Base-by-base conservation (phyloP, 2,329 filamentous ascomycete genomes). In the Periconia digitata region DNA sequence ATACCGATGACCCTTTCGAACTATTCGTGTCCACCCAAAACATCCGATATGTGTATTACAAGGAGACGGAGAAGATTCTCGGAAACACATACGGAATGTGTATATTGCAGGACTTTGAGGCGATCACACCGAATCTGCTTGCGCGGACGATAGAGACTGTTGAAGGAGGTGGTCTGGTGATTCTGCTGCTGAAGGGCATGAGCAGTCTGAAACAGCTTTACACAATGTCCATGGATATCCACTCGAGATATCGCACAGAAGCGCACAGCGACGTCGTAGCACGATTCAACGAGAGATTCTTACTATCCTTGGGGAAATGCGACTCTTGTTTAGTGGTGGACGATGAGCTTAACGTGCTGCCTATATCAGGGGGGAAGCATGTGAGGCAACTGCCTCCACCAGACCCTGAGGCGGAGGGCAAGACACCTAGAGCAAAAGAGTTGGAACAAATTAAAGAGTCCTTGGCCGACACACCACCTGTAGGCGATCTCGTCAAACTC, bases 61-160 rank as follows among this genome's bases (percentile, higher is more conserved):
- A 99, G 76, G 94, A 99, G 77, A 97, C 94, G 22, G 94, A 99
- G 66, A 97, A 96, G 79, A 96, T 99, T 67, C 75, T 97, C 47
- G 94, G 94, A 70, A 95, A 97, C 72, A 99, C 94, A 37, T 99
- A 94, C 69, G 92, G 92, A 69, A 96, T 96, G 90, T 96, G 91
- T 71, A 95, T 99, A 56, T 76, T 99, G 60, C 94, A 99, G 72
- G 94, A 99, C 69, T 99, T 99, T 64, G 94, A 99, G 74, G 94
- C 92, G 35, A 83, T 99, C 59, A 99, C 94, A 8, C 94, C 94
- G n/a, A 99, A 99, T 68, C 81, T 96, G 56, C 82, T 99, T 24
- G 94, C 94, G 18, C 84, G 92, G 53, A 96, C 92, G 1, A 90
- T 99, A 59, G 95, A 99, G 75, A 99, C 95, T 0, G 95, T 99